A percentile compares a stretch with the other conserved stretches of the same genome.
Conservation (phyloP, 805 yeast genomes). For the Candida endomychidarum region DNA sequence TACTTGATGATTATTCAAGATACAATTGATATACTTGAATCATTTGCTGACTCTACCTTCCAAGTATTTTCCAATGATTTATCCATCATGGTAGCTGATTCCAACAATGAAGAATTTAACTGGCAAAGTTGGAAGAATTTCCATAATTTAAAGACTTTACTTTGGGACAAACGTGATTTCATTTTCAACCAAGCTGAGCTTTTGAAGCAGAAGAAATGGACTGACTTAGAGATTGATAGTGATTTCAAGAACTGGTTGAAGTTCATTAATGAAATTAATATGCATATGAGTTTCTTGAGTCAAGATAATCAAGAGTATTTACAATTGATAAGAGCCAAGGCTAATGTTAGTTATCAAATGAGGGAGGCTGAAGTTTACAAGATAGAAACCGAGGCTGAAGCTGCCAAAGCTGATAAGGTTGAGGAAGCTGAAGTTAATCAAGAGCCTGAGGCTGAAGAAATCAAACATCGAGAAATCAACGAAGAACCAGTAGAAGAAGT, state of each 20-base stretch:
- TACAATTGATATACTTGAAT: slow-evolving; percentile 67
- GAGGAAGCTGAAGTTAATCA: slow-evolving; percentile 8
- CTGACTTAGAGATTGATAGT: slow-evolving; percentile 24
- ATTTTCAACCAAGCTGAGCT: slow-evolving; percentile 33
- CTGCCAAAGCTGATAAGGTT: slow-evolving; percentile 1
- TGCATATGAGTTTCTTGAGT: slow-evolving; percentile 48
- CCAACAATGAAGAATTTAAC: slow-evolving; percentile 19
- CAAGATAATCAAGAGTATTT: slow-evolving; percentile 65
- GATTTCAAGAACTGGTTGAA: slow-evolving; percentile 38
- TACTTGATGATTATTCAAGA: slow-evolving; percentile 36
- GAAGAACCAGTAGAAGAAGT: slow-evolving; percentile 17
- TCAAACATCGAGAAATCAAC: slow-evolving; percentile 20
- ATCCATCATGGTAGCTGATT: slow-evolving; percentile 27
- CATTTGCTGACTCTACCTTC: slow-evolving; percentile 68
- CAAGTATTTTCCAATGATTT: slow-evolving; percentile 63
- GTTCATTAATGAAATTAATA: slow-evolving; percentile 39
- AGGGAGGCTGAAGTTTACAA: slow-evolving; percentile 27
- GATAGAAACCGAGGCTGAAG: no score
- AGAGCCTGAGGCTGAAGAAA: slow-evolving; percentile 18
- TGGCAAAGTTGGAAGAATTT: slow-evolving; percentile 64
- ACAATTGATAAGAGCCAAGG: slow-evolving; percentile 40
- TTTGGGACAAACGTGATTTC: slow-evolving; percentile 55
- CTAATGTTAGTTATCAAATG: slow-evolving; percentile 43
- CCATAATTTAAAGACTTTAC: slow-evolving; percentile 52
- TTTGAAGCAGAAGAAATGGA: slow-evolving; percentile 17